Conservation (phyloP, 176 grass and related monocot species). For the Juncus effusus region DNA sequence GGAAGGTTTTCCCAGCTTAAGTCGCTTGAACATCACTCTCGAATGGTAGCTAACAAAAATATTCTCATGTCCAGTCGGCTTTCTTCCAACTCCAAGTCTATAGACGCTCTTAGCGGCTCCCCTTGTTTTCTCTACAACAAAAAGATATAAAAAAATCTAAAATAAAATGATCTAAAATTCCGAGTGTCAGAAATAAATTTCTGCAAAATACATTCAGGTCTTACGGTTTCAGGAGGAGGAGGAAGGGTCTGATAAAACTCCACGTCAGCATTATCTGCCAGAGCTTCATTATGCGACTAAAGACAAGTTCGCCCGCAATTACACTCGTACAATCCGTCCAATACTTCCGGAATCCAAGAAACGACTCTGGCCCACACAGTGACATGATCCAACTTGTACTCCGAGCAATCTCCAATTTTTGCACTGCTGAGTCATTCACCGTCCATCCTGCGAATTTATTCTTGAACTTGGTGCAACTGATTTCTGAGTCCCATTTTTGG, state of each 20-base stretch:
- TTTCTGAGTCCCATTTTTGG: conserved; percentile 38
- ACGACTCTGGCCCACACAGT: conserved; percentile 33
- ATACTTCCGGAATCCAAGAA: conserved; percentile 39
- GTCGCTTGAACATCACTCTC: conserved; percentile 46
- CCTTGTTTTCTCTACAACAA: conserved; percentile 36
- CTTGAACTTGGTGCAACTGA: conserved; percentile 38
- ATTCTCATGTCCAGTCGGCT: conserved; percentile 38
- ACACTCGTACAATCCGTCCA: conserved; percentile 43
- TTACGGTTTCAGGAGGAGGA: conserved; percentile 34
- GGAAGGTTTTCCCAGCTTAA: conserved; percentile 55
- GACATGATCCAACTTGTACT: conserved; percentile 24
- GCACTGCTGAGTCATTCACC: conserved; percentile 29
- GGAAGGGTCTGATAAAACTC: conserved; percentile 33
- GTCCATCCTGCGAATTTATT: conserved; percentile 31
- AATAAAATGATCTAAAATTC: background rate
- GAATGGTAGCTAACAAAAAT: conserved; percentile 53
- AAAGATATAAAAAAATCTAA: background rate
- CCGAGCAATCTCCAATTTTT: conserved; percentile 26
- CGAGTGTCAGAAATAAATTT: background rate
- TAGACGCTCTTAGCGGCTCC: conserved; percentile 42
- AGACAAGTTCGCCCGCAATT: conserved; percentile 39
- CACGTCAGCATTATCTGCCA: conserved; percentile 36
- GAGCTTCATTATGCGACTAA: conserved; percentile 30
- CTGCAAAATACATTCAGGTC: background rate
- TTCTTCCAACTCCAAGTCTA: conserved; percentile 44